phyloP scores from a whole-genome alignment of 768 basidiomycete genomes.

The Polyporus arcularius region DNA sequence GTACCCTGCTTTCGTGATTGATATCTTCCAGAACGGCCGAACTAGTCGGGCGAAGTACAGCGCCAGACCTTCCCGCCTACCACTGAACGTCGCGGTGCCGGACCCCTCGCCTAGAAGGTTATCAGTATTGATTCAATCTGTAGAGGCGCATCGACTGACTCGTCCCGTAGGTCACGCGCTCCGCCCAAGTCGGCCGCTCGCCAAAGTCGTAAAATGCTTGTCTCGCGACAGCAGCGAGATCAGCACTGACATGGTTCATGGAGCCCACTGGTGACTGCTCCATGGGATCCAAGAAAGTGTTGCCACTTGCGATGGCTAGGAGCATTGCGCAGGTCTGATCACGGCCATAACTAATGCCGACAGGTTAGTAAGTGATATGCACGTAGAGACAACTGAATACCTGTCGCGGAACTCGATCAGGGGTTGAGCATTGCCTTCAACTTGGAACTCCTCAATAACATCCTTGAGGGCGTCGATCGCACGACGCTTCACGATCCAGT shows the following conservation, averaged over 20 bases:
- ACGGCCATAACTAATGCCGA: conserved; percentile 70
- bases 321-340: conserved; percentile 94
- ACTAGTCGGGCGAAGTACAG: conserved; percentile 85
- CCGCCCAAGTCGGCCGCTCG: conserved; percentile 81
- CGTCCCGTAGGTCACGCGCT: conserved; percentile 74
- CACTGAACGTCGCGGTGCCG: conserved; percentile 79
- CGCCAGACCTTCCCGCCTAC: conserved; percentile 85
- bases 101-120: conserved; percentile 55
- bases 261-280: conserved; percentile 47
- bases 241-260: conserved; percentile 55
- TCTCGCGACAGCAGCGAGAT: conserved; percentile 71
- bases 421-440: conserved; percentile 74
- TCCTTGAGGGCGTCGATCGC: conserved; percentile 84
- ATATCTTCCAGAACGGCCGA: conserved; percentile 85
- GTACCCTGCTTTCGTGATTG: conserved; percentile 67
- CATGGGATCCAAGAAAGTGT: conserved; percentile 71
- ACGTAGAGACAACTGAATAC: conserved; percentile 40
- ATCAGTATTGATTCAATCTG: neutral
- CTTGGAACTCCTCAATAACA: conserved; percentile 80
- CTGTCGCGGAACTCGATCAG: conserved; percentile 82
- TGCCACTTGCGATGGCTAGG: conserved; percentile 81
- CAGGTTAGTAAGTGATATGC: neutral
- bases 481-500: conserved; percentile 76
- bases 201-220: conserved; percentile 88
- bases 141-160: conserved; percentile 41